phyloP scores from a whole-genome alignment of 345 rosid species.

The Cardamine occulta region DNA sequence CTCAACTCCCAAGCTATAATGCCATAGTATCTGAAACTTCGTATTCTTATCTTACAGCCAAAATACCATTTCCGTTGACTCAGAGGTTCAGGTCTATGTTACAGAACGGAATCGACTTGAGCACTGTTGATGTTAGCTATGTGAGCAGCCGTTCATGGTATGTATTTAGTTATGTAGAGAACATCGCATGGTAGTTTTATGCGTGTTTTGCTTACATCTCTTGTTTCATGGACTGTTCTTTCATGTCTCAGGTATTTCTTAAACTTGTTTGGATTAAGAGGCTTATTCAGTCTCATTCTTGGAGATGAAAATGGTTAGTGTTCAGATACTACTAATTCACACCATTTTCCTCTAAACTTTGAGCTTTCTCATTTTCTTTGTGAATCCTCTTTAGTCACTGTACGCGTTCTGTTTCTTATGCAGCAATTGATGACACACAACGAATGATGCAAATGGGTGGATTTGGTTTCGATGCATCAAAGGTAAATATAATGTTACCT shows the following conservation, averaged over 20 bases:
- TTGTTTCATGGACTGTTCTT: conserved; percentile 30
- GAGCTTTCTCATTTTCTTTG: not conserved
- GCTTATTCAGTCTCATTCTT: conserved; percentile 89
- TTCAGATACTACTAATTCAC: not conserved
- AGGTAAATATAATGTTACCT: conserved; percentile 49
- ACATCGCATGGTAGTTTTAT: not conserved
- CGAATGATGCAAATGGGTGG: conserved; percentile 99
- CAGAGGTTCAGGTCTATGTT: conserved; percentile 96
- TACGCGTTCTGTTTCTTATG: conserved; percentile 34
- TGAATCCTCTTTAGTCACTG: conserved; percentile 3
- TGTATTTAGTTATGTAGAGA: conserved; percentile 10
- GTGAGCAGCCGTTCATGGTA: conserved; percentile 99
- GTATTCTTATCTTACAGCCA: conserved; percentile 54
- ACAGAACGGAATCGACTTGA: conserved; percentile 96
- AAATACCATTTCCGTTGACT: conserved; percentile 96
- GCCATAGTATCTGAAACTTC: conserved; percentile 19
- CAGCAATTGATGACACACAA: conserved; percentile 90
- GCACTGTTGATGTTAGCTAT: conserved; percentile 97
- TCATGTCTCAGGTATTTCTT: conserved; percentile 77
- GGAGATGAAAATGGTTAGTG: conserved; percentile 98
- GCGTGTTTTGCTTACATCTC: not conserved
- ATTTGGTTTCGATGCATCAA: conserved; percentile 86
- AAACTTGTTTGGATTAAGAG: conserved; percentile 95
- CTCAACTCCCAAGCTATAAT: not conserved
- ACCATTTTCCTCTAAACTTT: conserved; percentile 14